Evolutionary conservation across 768 basidiomycete genomes (phyloP).

Genomic region (Mycena metata): DNA sequence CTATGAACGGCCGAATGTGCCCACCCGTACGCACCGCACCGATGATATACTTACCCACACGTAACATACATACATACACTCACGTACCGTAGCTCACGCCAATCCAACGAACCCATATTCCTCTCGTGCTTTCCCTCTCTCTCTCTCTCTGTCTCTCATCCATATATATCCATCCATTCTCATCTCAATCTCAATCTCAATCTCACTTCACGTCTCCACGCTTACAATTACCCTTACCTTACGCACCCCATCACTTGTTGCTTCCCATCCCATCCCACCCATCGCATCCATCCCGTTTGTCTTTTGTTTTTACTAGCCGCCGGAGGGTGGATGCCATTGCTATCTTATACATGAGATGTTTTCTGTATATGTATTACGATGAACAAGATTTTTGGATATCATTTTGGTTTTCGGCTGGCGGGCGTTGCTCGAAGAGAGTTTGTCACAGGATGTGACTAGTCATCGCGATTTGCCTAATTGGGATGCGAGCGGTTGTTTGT

Average conservation of each 20-base stretch:
- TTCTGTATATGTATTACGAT: slow-evolving; percentile 30
- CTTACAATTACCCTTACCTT: slow-evolving; percentile 14
- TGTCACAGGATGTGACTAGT: background rate
- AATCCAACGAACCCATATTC: slow-evolving; percentile 11
- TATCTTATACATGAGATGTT: background rate
- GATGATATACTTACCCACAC: slow-evolving; percentile 19
- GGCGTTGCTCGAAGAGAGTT: no score
- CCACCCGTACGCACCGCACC: background rate
- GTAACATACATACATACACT: slow-evolving; percentile 19
- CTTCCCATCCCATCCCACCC: background rate
- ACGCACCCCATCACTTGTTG: slow-evolving; percentile 5
- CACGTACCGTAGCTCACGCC: slow-evolving; percentile 19
- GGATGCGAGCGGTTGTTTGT: slow-evolving; percentile 36
- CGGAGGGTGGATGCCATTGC: slow-evolving; percentile 15
- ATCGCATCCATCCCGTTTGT: slow-evolving; percentile 2
- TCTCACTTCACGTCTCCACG: slow-evolving; percentile 3
- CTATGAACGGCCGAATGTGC: slow-evolving; percentile 3
- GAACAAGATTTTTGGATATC: slow-evolving; percentile 28
- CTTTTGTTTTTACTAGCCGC: slow-evolving; percentile 30
- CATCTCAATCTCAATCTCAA: slow-evolving; percentile 4
- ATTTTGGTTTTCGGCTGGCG: background rate
- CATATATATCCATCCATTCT: slow-evolving; percentile 6
- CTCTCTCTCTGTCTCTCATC: slow-evolving; percentile 5
- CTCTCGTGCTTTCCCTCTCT: background rate
- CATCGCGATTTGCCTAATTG: slow-evolving; percentile 23